Percentiles rank a stretch among this genome's conserved stretches.
phyloP scores from a whole-genome alignment of 352 stramenopile species.

The Phytophthora meadii region DNA sequence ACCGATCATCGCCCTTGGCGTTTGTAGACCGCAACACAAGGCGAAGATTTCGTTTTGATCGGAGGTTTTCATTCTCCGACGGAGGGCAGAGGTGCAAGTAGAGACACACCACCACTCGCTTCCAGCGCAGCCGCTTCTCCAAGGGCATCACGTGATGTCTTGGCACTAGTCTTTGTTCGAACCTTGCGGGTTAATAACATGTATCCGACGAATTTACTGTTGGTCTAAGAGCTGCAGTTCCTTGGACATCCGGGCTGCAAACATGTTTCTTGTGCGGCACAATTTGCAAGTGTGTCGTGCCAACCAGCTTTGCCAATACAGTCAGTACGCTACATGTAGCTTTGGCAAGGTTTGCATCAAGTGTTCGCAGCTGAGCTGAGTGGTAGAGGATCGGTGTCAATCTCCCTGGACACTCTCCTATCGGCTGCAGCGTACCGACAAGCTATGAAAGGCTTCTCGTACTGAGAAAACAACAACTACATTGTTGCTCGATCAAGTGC shows the following conservation, averaged over 20 bases:
- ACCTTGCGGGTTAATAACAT: too few species aligned
- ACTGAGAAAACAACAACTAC: slow-evolving; percentile 5
- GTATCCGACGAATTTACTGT: too few species aligned
- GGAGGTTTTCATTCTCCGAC: too few species aligned
- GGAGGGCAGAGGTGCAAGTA: too few species aligned
- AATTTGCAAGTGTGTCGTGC: slow-evolving; percentile 10
- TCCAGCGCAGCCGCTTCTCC: slow-evolving; percentile 1
- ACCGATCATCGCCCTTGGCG: too few species aligned
- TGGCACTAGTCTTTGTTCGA: too few species aligned
- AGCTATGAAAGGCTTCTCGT: neutral
- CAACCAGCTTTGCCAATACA: slow-evolving; percentile 6
- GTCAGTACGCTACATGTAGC: neutral
- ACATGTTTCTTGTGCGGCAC: neutral
- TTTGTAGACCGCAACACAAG: too few species aligned
- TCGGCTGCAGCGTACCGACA: neutral
- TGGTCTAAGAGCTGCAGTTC: neutral
- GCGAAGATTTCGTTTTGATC: too few species aligned
- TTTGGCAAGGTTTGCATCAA: slow-evolving; percentile 6
- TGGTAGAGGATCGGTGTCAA: slow-evolving; percentile 12
- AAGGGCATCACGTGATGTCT: neutral
- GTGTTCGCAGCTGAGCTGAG: slow-evolving; percentile 18
- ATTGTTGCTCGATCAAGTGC: slow-evolving; percentile 4
- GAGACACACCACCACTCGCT: too few species aligned
- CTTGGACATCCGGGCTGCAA: neutral
- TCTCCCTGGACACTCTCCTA: neutral